Evolutionary conservation across 768 basidiomycete genomes (phyloP), one percentile per base, ranked within the genome.

Genomic region (Russula virescens): DNA sequence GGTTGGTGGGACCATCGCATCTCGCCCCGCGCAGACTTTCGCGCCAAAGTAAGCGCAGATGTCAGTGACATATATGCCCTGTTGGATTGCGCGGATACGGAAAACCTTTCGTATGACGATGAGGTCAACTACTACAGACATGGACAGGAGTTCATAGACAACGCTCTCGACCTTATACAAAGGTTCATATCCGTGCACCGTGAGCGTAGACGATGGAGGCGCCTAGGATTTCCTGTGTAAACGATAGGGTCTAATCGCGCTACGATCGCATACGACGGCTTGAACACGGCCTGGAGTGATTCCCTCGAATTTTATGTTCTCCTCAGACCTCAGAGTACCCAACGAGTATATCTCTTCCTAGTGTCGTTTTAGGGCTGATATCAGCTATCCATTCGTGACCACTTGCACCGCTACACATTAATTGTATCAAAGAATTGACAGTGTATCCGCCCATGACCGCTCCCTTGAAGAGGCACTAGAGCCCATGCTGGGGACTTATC

Each of bases 1-100:
- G 54, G 63, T 21, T 57, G 55, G 62, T 23, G 42, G 56, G 47
- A 58, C 25, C 55, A 58, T 6, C 19, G 47, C 55, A 50, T 0
- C 4, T 64, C 63, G 7, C 0, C 1, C 3, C 59, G 63, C 23
- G 0, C 2, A 1, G 63, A 62, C 49, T 45, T 23, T 18, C 52
- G n/a, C 13, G 42, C 6, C 16, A 64, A 64, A 31, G 18, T 21
- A 18, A 5, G 6, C 10, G 42, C 7, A 4, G 60, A 64, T 11
- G 42, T 63, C 5, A 6, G 1, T 1, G 63, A 64, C 53, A 9
- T 62, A n/a, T 1, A 10, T 5, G 63, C 60, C 5, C 53, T 64
- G 46, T 31, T 55, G 7, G n/a, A 50, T 14, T 14, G 46, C 31
- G 63, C 60, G 8, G 7, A 3, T 31, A 0, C 5, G 18, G 55